phyloP scores from a whole-genome alignment of 192 early-diverging fungal genomes.

The Endogone sp. region DNA sequence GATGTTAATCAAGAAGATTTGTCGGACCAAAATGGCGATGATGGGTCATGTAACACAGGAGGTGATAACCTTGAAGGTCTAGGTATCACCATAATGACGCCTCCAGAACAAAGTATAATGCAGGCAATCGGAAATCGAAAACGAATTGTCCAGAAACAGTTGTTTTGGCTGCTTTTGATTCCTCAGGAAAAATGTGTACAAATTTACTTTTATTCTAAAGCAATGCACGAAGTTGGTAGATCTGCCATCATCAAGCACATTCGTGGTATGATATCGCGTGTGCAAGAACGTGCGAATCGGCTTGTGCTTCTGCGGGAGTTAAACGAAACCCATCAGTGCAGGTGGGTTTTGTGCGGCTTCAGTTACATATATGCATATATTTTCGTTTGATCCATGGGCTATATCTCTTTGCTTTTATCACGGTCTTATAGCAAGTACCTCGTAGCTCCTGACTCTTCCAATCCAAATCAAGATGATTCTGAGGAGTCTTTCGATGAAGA shows the following conservation, averaged over 20 bases:
- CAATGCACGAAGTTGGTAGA: conserved; percentile 43
- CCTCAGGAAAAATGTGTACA: conserved; percentile 49
- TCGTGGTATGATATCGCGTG: conserved; percentile 49
- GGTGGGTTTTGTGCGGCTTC: conserved; percentile 33
- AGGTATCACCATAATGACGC: conserved; percentile 44
- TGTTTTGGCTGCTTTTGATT: conserved; percentile 65
- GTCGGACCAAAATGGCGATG: not conserved
- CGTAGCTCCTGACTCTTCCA: conserved; percentile 34
- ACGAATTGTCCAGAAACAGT: conserved; percentile 10
- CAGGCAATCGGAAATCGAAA: not conserved
- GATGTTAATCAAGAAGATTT: not conserved
- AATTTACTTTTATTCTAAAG: conserved; percentile 68
- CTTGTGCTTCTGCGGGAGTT: conserved; percentile 56
- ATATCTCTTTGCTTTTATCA: not conserved
- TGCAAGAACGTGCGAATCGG: conserved; percentile 64
- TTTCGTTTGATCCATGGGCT: not conserved
- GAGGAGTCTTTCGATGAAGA: conserved; percentile 56
- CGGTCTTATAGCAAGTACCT: conserved; percentile 47
- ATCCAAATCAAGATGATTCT: conserved; percentile 26
- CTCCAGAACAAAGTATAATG: no score
- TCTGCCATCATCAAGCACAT: conserved; percentile 49
- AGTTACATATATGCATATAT: no score
- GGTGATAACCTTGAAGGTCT: conserved; percentile 24
- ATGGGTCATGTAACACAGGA: not conserved
- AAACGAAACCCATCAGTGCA: conserved; percentile 56